Base-by-base conservation (phyloP, 1,284 basidiomycete genomes). In the Moniliella sp. region DNA sequence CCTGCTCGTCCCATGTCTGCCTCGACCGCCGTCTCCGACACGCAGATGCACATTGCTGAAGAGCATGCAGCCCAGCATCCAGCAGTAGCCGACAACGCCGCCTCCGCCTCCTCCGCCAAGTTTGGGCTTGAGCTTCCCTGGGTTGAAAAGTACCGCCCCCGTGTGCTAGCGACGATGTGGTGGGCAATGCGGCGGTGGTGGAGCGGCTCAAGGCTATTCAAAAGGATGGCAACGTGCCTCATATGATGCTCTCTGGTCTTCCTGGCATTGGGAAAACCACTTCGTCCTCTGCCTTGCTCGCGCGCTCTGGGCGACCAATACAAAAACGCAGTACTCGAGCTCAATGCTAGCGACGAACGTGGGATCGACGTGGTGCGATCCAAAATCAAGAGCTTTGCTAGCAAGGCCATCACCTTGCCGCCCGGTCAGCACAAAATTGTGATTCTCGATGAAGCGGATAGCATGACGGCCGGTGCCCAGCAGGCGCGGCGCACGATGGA, bases 231-330 rank as follows among this genome's bases (percentile, higher is more conserved):
- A 99, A 99, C 61, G 86, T 84, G 48, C 91, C 31, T 5, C 91
- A 99, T 64, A 78, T 99, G 34, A 88, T 99, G 43, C 93, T 99
- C 40, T 94, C 86, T 23, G 91, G 91, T 4, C 73, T 94, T 65
- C 91, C 91, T 1, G 91, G 91, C 44, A 99, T 99, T 39, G 91
- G 91, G 15, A 99, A 99, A 66, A 99, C 91, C 19, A 99, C 91
- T 1, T 81, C 43, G 93, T 99, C 43, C 86, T 94, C 57, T 94
- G 86, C 62, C 67, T 99, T 5, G 91, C 91, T 0, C 82, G 91
- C 56, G 86, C 91, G 28, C 65, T 99, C n/a, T 99, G 2, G 91
- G 88, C 23, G 79, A 91, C 54, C 80, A 84, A 35, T 99, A 97
- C 64, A 94, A 93, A 62, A 91, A 97, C 57, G 91, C 84, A 5